Evolutionary conservation across 2,329 filamentous ascomycete species (phyloP).

Genomic region (Nemania diffusa): DNA sequence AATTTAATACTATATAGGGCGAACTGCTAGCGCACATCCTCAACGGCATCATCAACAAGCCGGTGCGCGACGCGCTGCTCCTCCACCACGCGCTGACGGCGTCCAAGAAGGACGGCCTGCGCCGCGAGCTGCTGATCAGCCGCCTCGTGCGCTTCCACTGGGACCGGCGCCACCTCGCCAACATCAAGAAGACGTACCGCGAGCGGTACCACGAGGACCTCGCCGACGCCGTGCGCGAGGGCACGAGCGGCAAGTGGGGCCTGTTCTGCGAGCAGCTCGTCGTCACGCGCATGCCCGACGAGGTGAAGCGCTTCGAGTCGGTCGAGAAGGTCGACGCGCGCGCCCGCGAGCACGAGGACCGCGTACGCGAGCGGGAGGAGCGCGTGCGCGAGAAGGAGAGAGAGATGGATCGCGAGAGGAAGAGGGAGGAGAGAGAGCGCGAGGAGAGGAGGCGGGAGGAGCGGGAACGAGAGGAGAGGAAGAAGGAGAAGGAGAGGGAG

Average conservation of each 20-base stretch:
- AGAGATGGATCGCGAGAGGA: slow-evolving; percentile 37
- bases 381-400: slow-evolving; percentile 38
- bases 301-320: slow-evolving; percentile 63
- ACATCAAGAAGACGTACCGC: slow-evolving; percentile 82
- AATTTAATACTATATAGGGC: slow-evolving; percentile 72
- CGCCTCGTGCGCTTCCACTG: slow-evolving; percentile 91
- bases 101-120: slow-evolving; percentile 74
- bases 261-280: slow-evolving; percentile 79
- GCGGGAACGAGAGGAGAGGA: slow-evolving; percentile 23
- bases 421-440: slow-evolving; percentile 35
- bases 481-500: slow-evolving; percentile 34
- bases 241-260: slow-evolving; percentile 80
- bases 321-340: slow-evolving; percentile 39
- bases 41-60: slow-evolving; percentile 95
- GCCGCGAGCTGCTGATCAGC: slow-evolving; percentile 87
- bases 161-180: slow-evolving; percentile 84
- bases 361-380: slow-evolving; percentile 27
- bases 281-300: slow-evolving; percentile 68
- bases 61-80: slow-evolving; percentile 90
- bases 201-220: slow-evolving; percentile 80
- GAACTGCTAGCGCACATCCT: slow-evolving; percentile 95
- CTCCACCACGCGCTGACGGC: slow-evolving; percentile 88
- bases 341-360: slow-evolving; percentile 30
- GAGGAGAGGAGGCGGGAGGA: slow-evolving; percentile 33
- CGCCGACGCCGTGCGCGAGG: slow-evolving; percentile 80